phyloP scores from a whole-genome alignment of 306 rosid species.

The Fragaria nilgerrensis region DNA sequence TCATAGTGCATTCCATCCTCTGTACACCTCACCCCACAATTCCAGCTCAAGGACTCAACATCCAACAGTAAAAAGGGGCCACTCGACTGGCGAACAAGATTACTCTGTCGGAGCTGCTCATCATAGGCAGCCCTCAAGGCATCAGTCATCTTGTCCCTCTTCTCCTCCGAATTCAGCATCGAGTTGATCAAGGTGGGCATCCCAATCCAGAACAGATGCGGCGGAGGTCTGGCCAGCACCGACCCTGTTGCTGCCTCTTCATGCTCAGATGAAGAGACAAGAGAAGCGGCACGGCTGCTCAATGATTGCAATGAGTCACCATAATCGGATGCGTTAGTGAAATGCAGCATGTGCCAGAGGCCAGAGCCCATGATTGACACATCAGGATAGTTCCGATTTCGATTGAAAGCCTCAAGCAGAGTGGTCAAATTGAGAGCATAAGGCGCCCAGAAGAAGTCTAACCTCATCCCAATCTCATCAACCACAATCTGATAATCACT shows the following conservation, averaged over 20 bases:
- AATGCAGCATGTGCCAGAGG: constrained; percentile 82
- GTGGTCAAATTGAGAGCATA: constrained; percentile 57
- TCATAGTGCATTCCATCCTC: constrained; percentile 94
- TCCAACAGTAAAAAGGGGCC: constrained; percentile 76
- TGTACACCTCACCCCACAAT: constrained; percentile 86
- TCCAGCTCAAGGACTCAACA: constrained; percentile 80
- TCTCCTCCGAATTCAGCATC: constrained; percentile 79
- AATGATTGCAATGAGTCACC: constrained; percentile 36
- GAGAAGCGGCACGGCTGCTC: constrained; percentile 44
- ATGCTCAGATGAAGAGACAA: constrained; percentile 28
- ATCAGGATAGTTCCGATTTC: constrained; percentile 64
- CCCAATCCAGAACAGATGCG: constrained; percentile 85
- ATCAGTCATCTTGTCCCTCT: constrained; percentile 84
- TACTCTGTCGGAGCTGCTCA: constrained; percentile 45
- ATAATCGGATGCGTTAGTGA: constrained; percentile 61
- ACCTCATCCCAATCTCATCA: constrained; percentile 58
- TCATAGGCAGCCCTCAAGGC: constrained; percentile 55
- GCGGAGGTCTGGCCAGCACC: constrained; percentile 40
- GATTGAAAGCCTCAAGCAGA: constrained; percentile 45
- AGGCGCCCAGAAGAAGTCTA: constrained; percentile 93
- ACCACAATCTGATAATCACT: constrained; percentile 64
- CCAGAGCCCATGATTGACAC: constrained; percentile 81
- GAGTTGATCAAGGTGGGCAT: constrained; percentile 82
- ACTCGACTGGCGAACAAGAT: constrained; percentile 52
- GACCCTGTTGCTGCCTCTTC: constrained; percentile 47